Evolutionary conservation across 768 basidiomycete genomes (phyloP), one percentile per base, ranked within the genome.

Genomic region (Trametes elegans): DNA sequence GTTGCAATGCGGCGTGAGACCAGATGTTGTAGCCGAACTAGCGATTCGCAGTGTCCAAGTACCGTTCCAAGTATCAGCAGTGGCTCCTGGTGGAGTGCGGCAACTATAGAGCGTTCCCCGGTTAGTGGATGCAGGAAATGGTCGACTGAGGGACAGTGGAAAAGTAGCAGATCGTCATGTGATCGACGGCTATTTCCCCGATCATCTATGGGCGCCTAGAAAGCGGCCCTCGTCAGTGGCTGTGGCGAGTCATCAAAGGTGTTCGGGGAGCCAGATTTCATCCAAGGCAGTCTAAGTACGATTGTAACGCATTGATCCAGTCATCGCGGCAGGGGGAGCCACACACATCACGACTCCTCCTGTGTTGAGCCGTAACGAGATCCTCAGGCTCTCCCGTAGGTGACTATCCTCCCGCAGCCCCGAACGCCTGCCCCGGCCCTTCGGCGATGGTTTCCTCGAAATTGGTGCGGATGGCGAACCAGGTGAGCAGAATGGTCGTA

Each of bases 91-190:
- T n/a, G n/a, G n/a, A n/a, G n/a, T n/a, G n/a, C n/a, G n/a, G n/a
- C n/a, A n/a, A n/a, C n/a, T n/a, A n/a, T n/a, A n/a, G n/a, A n/a
- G n/a, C n/a, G n/a, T n/a, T n/a, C n/a, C n/a, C n/a, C n/a, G n/a
- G n/a, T n/a, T n/a, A n/a, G n/a, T n/a, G n/a, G n/a, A n/a, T n/a
- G n/a, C n/a, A n/a, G 39, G 21, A 40, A n/a, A 18, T 54, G 38
- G 38, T 29, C 14, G 42, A 18, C n/a, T 3, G 27, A 40, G 19
- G 40, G 19, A 46, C 41, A 14, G 24, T 31, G 31, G 35, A 50
- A 57, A 50, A 57, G 43, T 19, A 46, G 41, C 7, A 45, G 49
- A 27, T 29, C 18, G 50, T 57, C 56, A 57, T 50, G 56, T 57
- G 56, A 57, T 47, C 32, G 49, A 47, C 18, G 26, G 16, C 19